Base-by-base conservation (phyloP, 1,139 yeast species). In the Candida freyschussii region DNA sequence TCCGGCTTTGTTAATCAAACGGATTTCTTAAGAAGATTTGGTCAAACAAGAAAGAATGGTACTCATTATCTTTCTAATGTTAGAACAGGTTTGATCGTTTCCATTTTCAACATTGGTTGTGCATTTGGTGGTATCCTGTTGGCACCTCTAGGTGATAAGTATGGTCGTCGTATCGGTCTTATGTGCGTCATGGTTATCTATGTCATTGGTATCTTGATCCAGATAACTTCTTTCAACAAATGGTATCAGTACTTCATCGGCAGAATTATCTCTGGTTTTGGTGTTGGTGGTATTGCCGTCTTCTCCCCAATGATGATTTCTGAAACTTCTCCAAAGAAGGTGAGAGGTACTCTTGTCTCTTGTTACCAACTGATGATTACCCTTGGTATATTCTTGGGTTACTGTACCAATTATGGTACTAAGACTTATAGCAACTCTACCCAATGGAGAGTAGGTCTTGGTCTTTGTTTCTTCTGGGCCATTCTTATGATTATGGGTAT, bases 201-300 rank as follows among this genome's bases (percentile, higher is more conserved):
- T 47, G 44, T 76, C 32, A 86, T 86, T 48, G 67, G 77, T 38
- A 59, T 69, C 41, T 63, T 78, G 43, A n/a, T n/a, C n/a, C n/a
- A n/a, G n/a, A n/a, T 86, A 78, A 59, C 67, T 72, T 30, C 78
- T 74, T 32, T 61, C 84, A 9, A 59, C 73, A 21, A 67, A 62
- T 13, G 64, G 68, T 38, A 63, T 43, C 54, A 75, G 53, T 56
- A 63, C 55, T 70, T 60, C 52, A 70, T 72, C 39, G 84, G 84
- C 39, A 65, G 82, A 60, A 64, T 72, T 37, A 64, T 78, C 47
- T 68, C 79, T 28, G 81, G 82, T 49, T 55, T 77, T 38, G 84
- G 82, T 52, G 81, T 81, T 35, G 87, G 89, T 49, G 67, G 69
- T 28, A 70, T 78, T 26, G 68, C 86, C n/a, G 79, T 81, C 18